Conservation (phyloP, 2,329 filamentous ascomycete species). For the Verticillium alfalfae region DNA sequence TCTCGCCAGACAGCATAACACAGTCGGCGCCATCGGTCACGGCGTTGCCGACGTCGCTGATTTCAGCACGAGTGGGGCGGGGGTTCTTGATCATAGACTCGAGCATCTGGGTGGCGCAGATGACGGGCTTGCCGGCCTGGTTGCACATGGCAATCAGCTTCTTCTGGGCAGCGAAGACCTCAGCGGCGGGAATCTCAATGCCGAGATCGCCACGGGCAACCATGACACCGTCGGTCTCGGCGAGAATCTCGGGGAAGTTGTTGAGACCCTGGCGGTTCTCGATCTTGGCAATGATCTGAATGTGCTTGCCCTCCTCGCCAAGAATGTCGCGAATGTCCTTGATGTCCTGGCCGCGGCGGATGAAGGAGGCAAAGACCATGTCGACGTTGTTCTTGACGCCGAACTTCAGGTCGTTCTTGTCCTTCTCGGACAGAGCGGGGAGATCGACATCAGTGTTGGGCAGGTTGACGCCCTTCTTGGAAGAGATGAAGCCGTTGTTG, state of each 20-base stretch:
- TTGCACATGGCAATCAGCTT: constrained; percentile 99
- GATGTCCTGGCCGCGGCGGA: constrained; percentile 91
- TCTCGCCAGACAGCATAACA: constrained; percentile 99
- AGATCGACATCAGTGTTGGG: constrained; percentile 98
- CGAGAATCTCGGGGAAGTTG: constrained; percentile 97
- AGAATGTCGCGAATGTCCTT: constrained; percentile 85
- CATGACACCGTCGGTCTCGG: constrained; percentile 98
- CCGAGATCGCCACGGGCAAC: constrained; percentile 96
- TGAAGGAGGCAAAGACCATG: constrained; percentile 99
- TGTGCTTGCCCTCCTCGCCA: constrained; percentile 86
- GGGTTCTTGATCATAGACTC: constrained; percentile 99
- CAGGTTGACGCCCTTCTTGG: constrained; percentile 98
- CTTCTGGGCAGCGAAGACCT: constrained; percentile 99
- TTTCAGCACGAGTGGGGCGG: constrained; percentile 93
- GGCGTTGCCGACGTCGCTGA: constrained; percentile 96
- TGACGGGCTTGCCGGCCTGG: constrained; percentile 96
- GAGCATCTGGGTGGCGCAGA: constrained; percentile 99
- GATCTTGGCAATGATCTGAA: constrained; percentile 99
- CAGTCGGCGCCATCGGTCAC: constrained; percentile 97
- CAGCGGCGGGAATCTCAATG: constrained; percentile 96
- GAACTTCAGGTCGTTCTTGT: constrained; percentile 88
- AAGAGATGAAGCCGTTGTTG: constrained; percentile 99
- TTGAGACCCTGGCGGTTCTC: constrained; percentile 99
- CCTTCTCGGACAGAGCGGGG: constrained; percentile 95
- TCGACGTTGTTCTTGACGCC: constrained; percentile 98